Evolutionary conservation across 108 stramenopile species (phyloP), one percentile per base, ranked within the genome.

Genomic region (Cyclotella cryptica): DNA sequence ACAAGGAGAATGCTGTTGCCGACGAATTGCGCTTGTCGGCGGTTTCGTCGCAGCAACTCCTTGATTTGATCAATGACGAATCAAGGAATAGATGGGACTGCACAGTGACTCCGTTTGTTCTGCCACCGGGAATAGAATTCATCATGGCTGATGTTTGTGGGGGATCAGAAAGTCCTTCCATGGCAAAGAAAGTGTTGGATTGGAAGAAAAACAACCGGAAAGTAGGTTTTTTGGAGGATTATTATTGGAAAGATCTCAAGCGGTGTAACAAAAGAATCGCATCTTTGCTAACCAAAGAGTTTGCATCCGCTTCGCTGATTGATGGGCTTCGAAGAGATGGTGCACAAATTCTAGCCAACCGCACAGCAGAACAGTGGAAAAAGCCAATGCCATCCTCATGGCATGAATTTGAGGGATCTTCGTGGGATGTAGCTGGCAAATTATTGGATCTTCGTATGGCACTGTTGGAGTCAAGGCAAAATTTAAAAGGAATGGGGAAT

Each of bases 61-160:
- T 69, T 19, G 67, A 77, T 13, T 40, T 83, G 11, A 79, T 77
- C 18, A 53, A 58, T 11, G 66, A 84, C 51, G 76, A 66, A 27
- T 75, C 72, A n/a, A n/a, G n/a, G 51, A 60, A 69, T 0, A 44
- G 72, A 41, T 92, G 95, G 90, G 81, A 89, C 41, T 86, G 89
- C 35, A 88, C 86, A 21, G 78, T 86, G 7, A 62, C 47, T 53
- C 84, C 89, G 47, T 59, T 96, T 19, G 71, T 49, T 3, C 74
- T 97, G 30, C 93, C 96, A 24, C 51, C 66, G 12, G 84, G 91
- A 46, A 60, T 90, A 13, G 76, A 95, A 45, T 86, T 97, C 64
- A 66, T 97, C 51, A 84, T 98, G 80, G 98, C 96, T 3, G 98
- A 98, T 85, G 94, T 98, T 40, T 90, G 94, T 53, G 98, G 98